Percentiles rank a stretch among this genome's conserved stretches.
phyloP scores from a whole-genome alignment of 169 alveolate species.

The Sarcocystis neurona region DNA sequence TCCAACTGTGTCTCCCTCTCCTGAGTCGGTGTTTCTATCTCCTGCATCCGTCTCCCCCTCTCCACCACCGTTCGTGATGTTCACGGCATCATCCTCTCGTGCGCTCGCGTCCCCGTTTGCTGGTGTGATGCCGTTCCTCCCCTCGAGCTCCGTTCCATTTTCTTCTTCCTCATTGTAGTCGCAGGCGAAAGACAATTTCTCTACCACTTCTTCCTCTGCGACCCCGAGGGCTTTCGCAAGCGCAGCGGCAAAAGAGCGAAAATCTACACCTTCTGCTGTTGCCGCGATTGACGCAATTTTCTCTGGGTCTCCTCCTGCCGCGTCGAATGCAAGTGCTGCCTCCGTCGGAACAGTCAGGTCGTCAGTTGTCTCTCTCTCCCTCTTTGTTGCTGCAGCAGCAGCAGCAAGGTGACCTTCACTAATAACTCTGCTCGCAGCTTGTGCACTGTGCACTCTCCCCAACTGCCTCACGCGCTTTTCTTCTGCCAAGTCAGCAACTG shows the following conservation, averaged over 20 bases:
- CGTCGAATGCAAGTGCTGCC: background rate
- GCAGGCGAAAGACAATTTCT: background rate
- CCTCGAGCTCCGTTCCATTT: background rate
- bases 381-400: too few relatives aligned
- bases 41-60: too few relatives aligned
- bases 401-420: too few relatives aligned
- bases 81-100: too few relatives aligned
- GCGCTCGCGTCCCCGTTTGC: too few relatives aligned
- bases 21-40: background rate
- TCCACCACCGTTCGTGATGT: too few relatives aligned
- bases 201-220: background rate
- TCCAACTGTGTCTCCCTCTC: background rate
- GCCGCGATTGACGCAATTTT: background rate
- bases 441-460: background rate
- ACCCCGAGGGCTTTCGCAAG: background rate
- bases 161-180: background rate
- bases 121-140: background rate
- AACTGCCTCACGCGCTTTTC: too few relatives aligned
- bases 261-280: slow-evolving; percentile 10
- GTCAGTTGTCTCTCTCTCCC: background rate
- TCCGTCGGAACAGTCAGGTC: background rate
- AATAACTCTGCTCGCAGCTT: background rate
- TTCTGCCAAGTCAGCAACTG: too few relatives aligned
- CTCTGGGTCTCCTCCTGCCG: slow-evolving; percentile 1
- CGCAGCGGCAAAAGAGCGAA: slow-evolving; percentile 1